These are phyloP conservation scores for Camelina hispida DNA, from an alignment of 345 rosid species.

Conservation along the genomic window DNA sequence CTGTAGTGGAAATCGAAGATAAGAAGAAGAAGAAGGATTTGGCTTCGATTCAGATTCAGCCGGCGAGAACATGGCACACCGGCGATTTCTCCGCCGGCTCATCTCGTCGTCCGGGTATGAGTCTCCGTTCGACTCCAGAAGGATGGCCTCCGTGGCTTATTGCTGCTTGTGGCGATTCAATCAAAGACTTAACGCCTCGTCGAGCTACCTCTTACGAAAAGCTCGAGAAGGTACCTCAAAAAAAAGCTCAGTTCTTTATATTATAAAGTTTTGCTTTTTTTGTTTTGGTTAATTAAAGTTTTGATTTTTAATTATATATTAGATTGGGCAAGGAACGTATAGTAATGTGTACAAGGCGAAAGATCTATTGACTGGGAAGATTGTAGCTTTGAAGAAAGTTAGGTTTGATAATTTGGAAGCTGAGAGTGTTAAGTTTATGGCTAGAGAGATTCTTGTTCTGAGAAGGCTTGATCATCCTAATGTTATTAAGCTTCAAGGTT, in stretches of 20 bases:
- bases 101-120: constrained; percentile 49
- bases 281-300: not conserved
- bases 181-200: constrained; percentile 78
- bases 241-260: not conserved
- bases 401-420: constrained; percentile 90
- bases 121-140: constrained; percentile 44
- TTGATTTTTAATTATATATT: not conserved
- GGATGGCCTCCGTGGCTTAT: constrained; percentile 91
- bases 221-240: constrained; percentile 68
- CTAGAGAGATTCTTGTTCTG: constrained; percentile 88
- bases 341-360: constrained; percentile 94
- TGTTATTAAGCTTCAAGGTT: constrained; percentile 86
- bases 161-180: constrained; percentile 77
- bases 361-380: constrained; percentile 80
- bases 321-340: constrained; percentile 98
- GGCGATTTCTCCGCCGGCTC: constrained; percentile 48
- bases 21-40: constrained; percentile 37
- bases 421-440: constrained; percentile 96
- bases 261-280: too few relatives aligned
- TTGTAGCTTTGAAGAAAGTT: constrained; percentile 93
- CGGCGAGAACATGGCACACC: constrained; percentile 45
- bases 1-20: constrained; percentile 32
- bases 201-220: constrained; percentile 80
- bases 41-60: constrained; percentile 38
- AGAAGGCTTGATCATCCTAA: constrained; percentile 79